phyloP scores from a whole-genome alignment of 1,284 basidiomycete genomes.

The Irpex rosettiformis region DNA sequence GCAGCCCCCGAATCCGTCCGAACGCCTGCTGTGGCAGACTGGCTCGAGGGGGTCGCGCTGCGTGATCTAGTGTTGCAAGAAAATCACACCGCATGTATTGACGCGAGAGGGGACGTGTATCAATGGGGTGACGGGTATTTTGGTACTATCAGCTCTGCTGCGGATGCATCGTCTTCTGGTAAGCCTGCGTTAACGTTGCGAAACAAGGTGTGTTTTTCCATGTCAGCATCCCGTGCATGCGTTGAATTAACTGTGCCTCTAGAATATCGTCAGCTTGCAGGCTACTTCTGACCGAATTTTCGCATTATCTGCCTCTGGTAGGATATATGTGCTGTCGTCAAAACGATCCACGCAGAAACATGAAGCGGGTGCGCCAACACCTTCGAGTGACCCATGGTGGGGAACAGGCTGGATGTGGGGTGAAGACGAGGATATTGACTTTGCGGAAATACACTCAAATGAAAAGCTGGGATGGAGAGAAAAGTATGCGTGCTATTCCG shows the following conservation, averaged over 20 bases:
- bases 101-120: constrained; percentile 84
- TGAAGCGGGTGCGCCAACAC: constrained; percentile 30
- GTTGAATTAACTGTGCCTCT: not conserved
- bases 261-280: constrained; percentile 70
- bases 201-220: constrained; percentile 58
- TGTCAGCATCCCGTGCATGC: no score
- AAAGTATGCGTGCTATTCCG: constrained; percentile 36
- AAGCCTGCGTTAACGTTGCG: constrained; percentile 53
- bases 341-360: constrained; percentile 46
- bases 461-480: constrained; percentile 50
- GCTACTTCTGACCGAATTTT: constrained; percentile 59
- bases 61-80: constrained; percentile 76
- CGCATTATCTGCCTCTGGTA: constrained; percentile 72
- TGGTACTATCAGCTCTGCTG: constrained; percentile 25
- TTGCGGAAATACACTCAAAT: constrained; percentile 46
- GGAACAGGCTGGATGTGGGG: constrained; percentile 53
- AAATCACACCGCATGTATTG: constrained; percentile 79
- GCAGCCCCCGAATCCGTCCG: constrained; percentile 36
- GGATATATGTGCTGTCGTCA: constrained; percentile 67
- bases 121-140: constrained; percentile 81
- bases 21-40: constrained; percentile 45
- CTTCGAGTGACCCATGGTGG: constrained; percentile 51
- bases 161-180: constrained; percentile 21
- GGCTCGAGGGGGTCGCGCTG: constrained; percentile 64
- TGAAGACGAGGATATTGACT: constrained; percentile 48